phyloP scores from a whole-genome alignment of 2,329 filamentous ascomycete genomes.

The Didymella keratinophila region DNA sequence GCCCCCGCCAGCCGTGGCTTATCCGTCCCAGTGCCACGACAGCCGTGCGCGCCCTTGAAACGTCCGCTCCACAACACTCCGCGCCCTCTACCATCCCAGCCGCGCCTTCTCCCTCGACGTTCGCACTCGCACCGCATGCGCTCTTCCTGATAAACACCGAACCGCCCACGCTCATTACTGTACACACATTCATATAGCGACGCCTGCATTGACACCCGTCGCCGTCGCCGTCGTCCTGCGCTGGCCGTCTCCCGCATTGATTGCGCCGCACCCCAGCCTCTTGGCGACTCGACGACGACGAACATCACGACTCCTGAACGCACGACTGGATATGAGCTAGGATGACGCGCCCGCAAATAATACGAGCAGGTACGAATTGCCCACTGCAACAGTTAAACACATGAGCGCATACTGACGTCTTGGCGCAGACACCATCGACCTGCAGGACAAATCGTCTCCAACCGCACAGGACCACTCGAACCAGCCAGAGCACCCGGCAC shows the following conservation, averaged over 20 bases:
- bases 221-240: slow-evolving; percentile 20
- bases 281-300: slow-evolving; percentile 32
- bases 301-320: slow-evolving; percentile 16
- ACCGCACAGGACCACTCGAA: slow-evolving; percentile 83
- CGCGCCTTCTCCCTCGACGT: slow-evolving; percentile 10
- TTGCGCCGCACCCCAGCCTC: slow-evolving; percentile 36
- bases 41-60: slow-evolving; percentile 22
- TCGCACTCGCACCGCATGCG: slow-evolving; percentile 13
- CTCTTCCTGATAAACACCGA: slow-evolving; percentile 9
- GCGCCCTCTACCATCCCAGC: slow-evolving; percentile 12
- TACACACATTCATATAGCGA: slow-evolving; percentile 5
- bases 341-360: slow-evolving; percentile 65
- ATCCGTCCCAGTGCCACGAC: slow-evolving; percentile 6
- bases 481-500: slow-evolving; percentile 61
- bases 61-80: slow-evolving; percentile 15
- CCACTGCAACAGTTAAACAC: not conserved
- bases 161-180: slow-evolving; percentile 14
- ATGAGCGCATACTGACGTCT: slow-evolving; percentile 34
- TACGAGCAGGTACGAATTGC: slow-evolving; percentile 59
- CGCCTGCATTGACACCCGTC: not conserved
- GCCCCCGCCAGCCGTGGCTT: slow-evolving; percentile 14
- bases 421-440: slow-evolving; percentile 84
- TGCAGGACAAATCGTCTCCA: slow-evolving; percentile 82
- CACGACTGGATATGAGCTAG: slow-evolving; percentile 46
- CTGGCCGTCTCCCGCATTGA: slow-evolving; percentile 35